Evolutionary conservation across 352 stramenopile genomes (phyloP), one percentile per base, ranked within the genome.

Genomic region (Globisporangium nagaii): DNA sequence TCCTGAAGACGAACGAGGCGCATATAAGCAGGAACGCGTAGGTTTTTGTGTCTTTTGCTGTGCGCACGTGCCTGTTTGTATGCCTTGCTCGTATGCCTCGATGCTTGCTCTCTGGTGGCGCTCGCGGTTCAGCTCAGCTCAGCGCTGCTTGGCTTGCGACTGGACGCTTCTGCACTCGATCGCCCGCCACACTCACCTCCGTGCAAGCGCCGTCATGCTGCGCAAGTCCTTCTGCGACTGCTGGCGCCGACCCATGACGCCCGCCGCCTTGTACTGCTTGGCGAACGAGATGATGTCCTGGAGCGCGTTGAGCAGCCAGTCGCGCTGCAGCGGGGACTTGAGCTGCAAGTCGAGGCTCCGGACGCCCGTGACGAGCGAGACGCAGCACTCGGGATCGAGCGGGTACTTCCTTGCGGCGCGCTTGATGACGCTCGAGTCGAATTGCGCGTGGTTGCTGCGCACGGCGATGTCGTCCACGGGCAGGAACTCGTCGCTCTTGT

Each of bases 301-400:
- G 2, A 93, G 57, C 9, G 78, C 79, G 24, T 85, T 86, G 27
- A 86, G 65, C 10, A 93, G 66, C 82, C 82, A 93, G 40, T 90
- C 82, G 20, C 82, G 77, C 41, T 93, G 79, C 24, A 93, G 51
- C 15, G 69, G 30, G n/a, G 65, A 82, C 37, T 82, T 74, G 24
- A 90, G 59, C 28, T 88, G 75, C 34, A 93, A 46, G 46, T 90
- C 76, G 1, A 93, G 69, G 27, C 70, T 83, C 6, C 82, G 68
- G 7, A 57, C 49, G 2, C 63, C 37, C 17, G 82, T 84, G 31
- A 79, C 60, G 1, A 93, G 68, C 35, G 76, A 84, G 28, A 93
- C 35, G 34, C 70, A 88, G 15, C 67, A 69, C 3, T 68, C 51
- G 0, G 66, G 55, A 32, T 90, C 75, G 4, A 85, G 51, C 10